Evolutionary conservation across 768 basidiomycete genomes (phyloP).

Genomic region (Pisolithus marmoratus): DNA sequence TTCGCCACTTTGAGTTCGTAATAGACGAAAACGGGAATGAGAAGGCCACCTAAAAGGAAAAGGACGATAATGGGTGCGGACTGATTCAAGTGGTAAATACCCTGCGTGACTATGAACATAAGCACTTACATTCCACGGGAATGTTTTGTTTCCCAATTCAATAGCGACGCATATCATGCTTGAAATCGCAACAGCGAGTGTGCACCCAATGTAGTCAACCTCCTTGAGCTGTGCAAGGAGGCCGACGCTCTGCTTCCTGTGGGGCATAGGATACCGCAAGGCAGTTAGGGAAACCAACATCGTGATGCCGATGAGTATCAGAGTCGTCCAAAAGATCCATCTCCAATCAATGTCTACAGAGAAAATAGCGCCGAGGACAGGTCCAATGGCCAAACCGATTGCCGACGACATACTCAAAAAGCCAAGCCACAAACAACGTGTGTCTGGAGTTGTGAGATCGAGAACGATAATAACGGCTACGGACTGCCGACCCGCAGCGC

Average conservation of each 20-base stretch:
- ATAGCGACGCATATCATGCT: slow-evolving; percentile 33
- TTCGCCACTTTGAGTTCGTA: slow-evolving; percentile 30
- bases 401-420: slow-evolving; percentile 34
- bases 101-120: background rate
- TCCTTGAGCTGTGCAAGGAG: slow-evolving; percentile 29
- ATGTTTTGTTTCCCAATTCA: slow-evolving; percentile 34
- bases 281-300: slow-evolving; percentile 20
- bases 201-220: slow-evolving; percentile 28
- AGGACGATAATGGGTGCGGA: slow-evolving; percentile 24
- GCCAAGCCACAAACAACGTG: slow-evolving; percentile 31
- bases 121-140: slow-evolving; percentile 28
- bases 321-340: slow-evolving; percentile 42
- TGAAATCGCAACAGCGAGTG: slow-evolving; percentile 28
- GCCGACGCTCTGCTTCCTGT: slow-evolving; percentile 25
- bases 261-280: slow-evolving; percentile 29
- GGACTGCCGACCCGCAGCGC: slow-evolving; percentile 32
- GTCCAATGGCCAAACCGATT: slow-evolving; percentile 41
- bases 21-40: slow-evolving; percentile 29
- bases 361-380: slow-evolving; percentile 41
- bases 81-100: slow-evolving; percentile 11
- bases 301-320: slow-evolving; percentile 29
- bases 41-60: slow-evolving; percentile 24
- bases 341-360: slow-evolving; percentile 39
- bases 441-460: slow-evolving; percentile 32
- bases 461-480: slow-evolving; percentile 31